Base-by-base conservation (phyloP, 352 stramenopile species). In the Phytophthora megakarya region DNA sequence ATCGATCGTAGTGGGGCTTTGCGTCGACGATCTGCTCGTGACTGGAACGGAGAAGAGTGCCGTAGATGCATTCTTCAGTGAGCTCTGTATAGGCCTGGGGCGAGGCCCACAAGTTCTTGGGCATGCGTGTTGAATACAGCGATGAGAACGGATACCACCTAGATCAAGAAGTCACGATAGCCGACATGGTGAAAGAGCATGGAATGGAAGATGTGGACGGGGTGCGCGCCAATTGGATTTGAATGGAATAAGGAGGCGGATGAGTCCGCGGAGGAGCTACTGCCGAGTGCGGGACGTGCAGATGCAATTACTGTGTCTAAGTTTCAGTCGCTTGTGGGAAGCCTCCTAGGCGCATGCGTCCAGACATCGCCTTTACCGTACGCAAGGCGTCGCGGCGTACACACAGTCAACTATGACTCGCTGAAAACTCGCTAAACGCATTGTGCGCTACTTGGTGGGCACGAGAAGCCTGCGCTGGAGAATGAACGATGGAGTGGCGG, bases 21-120 rank as follows among this genome's bases (percentile, higher is more conserved):
- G 76, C 44, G 61, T 77, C 0, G 61, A 76, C 15, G 75, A 80
- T 12, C 16, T 76, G 0, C 37, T 80, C 0, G 59, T 67, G 0
- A 78, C 60, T 0, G 60, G 30, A 0, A 72, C 60, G 0, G 35
- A 19, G 5, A 3, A 22, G 13, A 5, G 18, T 18, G 45, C 18
- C 0, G 26, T 69, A 3, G 44, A 64, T 35, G 28, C 19, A 0
- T 70, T 70, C 39, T 55, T 52, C 11, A 11, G 25, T 3, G 25
- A 18, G 22, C 9, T 39, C 62, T 9, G 25, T 75, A 0, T 78
- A 78, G 30, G 51, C 70, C 22, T 39, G 78, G 5, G 67, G 67
- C 1, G 3, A 22, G 4, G 64, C 43, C 0, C n/a, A 43, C n/a
- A 72, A 73, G 9, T 73, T 75, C 33, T 22, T 80, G 8, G 68